A percentile compares a stretch with the other conserved stretches of the same genome.
phyloP scores from a whole-genome alignment of 345 rosid species.

The Eutrema yunnanense region DNA sequence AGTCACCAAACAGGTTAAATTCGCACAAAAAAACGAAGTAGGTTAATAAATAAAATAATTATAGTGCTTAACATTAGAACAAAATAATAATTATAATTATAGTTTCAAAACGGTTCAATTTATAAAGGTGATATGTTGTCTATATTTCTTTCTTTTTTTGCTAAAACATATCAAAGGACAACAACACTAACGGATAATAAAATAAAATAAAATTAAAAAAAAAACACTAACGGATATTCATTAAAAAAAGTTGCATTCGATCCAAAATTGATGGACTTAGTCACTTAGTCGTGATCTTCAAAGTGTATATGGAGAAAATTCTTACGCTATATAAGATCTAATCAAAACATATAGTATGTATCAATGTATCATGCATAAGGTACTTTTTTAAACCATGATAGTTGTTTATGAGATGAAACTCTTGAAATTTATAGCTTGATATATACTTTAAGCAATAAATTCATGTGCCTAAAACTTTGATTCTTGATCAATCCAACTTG shows the following conservation, averaged over 20 bases:
- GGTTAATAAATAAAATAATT: too few species aligned
- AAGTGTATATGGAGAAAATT: not conserved
- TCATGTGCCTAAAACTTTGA: too few species aligned
- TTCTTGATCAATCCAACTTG: too few species aligned
- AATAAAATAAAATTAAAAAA: too few species aligned
- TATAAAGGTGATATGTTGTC: not conserved
- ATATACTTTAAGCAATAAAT: too few species aligned
- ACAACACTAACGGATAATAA: not conserved
- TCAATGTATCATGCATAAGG: not conserved
- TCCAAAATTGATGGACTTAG: not conserved
- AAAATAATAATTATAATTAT: too few species aligned
- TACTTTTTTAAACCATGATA: not conserved
- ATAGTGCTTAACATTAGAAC: too few species aligned
- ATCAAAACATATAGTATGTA: not conserved
- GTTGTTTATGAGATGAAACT: not conserved
- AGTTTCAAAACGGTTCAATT: not conserved
- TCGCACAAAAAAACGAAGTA: too few species aligned
- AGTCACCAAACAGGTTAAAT: not conserved
- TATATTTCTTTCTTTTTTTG: too few species aligned
- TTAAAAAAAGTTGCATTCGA: not conserved
- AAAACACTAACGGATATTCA: not conserved
- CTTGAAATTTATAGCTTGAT: not conserved
- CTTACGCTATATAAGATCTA: not conserved
- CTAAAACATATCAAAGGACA: not conserved
- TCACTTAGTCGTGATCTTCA: not conserved